Evolutionary conservation across 495 filamentous ascomycete species (phyloP).

Genomic region (Penicillium waksmanii): DNA sequence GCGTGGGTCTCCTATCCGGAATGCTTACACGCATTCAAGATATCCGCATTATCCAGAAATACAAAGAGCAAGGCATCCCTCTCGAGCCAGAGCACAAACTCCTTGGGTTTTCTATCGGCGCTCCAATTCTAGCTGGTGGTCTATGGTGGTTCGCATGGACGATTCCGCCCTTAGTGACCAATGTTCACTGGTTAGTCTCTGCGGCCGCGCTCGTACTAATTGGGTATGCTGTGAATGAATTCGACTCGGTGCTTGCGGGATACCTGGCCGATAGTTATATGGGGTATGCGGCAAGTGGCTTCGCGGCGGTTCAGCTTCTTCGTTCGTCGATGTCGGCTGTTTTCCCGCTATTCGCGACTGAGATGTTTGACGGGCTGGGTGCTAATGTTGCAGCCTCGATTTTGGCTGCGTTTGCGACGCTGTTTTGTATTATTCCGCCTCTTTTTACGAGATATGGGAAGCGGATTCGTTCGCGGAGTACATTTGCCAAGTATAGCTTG

Average conservation of each 20-base stretch:
- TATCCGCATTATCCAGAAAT: slow-evolving; percentile 6
- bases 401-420: slow-evolving; percentile 43
- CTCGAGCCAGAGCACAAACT: slow-evolving; percentile 19
- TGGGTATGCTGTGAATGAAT: slow-evolving; percentile 51
- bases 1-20: slow-evolving; percentile 10
- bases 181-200: slow-evolving; percentile 40
- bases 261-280: slow-evolving; percentile 54
- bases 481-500: slow-evolving; percentile 44
- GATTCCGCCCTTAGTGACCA: slow-evolving; percentile 37
- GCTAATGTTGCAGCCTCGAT: slow-evolving; percentile 43
- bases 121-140: slow-evolving; percentile 37
- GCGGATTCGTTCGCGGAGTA: slow-evolving; percentile 41
- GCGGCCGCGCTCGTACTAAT: slow-evolving; percentile 37
- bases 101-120: slow-evolving; percentile 43
- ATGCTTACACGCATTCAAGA: slow-evolving; percentile 10
- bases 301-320: slow-evolving; percentile 44
- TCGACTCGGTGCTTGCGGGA: slow-evolving; percentile 43
- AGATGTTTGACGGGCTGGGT: slow-evolving; percentile 42
- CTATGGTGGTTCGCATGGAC: slow-evolving; percentile 53
- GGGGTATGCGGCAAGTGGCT: slow-evolving; percentile 45
- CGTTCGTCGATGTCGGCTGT: slow-evolving; percentile 39
- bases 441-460: slow-evolving; percentile 42
- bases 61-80: slow-evolving; percentile 8
- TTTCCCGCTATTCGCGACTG: slow-evolving; percentile 45
- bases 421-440: slow-evolving; percentile 41